Evolutionary conservation across 148 eudicot genomes (phyloP).

Genomic region (Rhododendron simsii): DNA sequence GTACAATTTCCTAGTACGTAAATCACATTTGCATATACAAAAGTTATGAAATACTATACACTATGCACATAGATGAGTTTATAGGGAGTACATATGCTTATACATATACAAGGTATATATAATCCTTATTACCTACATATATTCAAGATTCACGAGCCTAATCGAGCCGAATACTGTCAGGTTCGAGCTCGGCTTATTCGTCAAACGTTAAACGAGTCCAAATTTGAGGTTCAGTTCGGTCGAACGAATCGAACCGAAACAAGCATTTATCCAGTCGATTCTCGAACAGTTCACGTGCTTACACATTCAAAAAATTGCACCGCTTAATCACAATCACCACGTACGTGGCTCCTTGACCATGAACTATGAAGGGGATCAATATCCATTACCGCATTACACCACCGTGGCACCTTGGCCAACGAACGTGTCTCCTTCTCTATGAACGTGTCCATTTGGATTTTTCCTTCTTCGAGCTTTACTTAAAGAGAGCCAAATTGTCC

Average conservation of each 20-base stretch:
- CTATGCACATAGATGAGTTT: not conserved
- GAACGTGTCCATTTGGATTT: not conserved
- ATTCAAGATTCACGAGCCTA: too few species aligned
- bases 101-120: not conserved
- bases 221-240: not conserved
- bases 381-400: not conserved
- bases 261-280: not conserved
- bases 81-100: too few species aligned
- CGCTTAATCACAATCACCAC: not conserved
- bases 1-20: not conserved
- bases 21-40: not conserved
- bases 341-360: not conserved
- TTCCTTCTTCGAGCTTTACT: not conserved
- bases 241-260: too few species aligned
- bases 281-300: too few species aligned
- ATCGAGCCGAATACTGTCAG: not conserved
- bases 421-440: not conserved
- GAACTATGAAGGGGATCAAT: not conserved
- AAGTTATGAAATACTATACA: not conserved
- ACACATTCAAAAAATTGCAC: not conserved
- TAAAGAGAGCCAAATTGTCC: not conserved
- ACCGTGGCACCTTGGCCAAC: not conserved
- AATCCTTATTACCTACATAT: too few species aligned
- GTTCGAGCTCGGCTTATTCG: not conserved
- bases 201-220: not conserved